A percentile compares a stretch with the other conserved stretches of the same genome.
These are phyloP conservation scores for Verticillium albo-atrum DNA, from an alignment of 2,329 filamentous ascomycete species.

Conservation along the genomic window DNA sequence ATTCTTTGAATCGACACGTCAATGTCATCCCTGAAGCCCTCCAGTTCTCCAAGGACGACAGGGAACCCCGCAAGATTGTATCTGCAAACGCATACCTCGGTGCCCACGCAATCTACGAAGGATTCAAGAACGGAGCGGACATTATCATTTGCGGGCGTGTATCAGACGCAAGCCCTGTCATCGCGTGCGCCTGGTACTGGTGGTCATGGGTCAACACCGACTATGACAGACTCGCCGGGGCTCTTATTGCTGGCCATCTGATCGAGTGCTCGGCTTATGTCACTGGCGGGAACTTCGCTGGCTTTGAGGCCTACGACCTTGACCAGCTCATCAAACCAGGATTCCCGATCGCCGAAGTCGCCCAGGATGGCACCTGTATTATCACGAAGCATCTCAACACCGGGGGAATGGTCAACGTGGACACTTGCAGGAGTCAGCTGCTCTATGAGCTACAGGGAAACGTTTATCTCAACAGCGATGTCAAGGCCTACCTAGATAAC, in stretches of 20 bases:
- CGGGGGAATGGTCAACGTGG: constrained; percentile 31
- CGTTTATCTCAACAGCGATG: constrained; percentile 43
- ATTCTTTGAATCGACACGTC: neutral
- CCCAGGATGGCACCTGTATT: constrained; percentile 35
- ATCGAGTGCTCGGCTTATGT: constrained; percentile 46
- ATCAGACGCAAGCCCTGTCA: constrained; percentile 40
- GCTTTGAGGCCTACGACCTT: constrained; percentile 26
- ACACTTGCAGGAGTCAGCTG: constrained; percentile 37
- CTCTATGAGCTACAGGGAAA: constrained; percentile 43
- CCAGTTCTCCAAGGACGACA: constrained; percentile 5
- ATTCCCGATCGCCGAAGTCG: constrained; percentile 45
- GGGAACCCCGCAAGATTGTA: neutral
- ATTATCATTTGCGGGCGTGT: constrained; percentile 37
- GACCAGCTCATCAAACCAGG: constrained; percentile 29
- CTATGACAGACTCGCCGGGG: constrained; percentile 40
- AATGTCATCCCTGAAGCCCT: constrained; percentile 1
- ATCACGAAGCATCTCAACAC: constrained; percentile 42
- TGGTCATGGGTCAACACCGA: constrained; percentile 41
- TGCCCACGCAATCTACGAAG: constrained; percentile 33
- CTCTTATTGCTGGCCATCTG: constrained; percentile 41
- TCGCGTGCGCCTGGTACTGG: constrained; percentile 46
- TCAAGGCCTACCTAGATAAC: constrained; percentile 31
- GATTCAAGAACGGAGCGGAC: constrained; percentile 29
- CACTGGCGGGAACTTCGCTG: constrained; percentile 46
- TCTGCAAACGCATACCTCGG: constrained; percentile 48